phyloP scores from a whole-genome alignment of 1,284 basidiomycete species.

The Gastroboletus turbinatus region DNA sequence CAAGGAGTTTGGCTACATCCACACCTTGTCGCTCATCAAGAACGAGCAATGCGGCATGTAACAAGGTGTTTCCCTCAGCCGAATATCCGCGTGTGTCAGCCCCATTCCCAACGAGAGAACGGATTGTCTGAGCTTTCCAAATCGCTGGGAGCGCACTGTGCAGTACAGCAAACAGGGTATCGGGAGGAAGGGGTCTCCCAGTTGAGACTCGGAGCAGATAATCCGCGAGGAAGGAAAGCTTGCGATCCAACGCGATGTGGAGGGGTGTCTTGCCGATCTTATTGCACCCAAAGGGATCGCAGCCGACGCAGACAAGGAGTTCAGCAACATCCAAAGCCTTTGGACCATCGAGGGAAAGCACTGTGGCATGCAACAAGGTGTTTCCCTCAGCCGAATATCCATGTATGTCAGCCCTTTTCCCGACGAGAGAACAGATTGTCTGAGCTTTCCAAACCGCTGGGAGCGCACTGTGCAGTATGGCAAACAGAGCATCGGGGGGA shows the following conservation, averaged over 20 bases:
- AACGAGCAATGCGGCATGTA: too few species aligned
- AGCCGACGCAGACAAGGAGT: too few species aligned
- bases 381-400: neutral
- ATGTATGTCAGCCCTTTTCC: neutral
- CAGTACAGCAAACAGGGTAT: neutral
- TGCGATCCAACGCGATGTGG: neutral
- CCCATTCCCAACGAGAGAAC: neutral
- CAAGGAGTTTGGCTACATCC: neutral
- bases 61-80: neutral
- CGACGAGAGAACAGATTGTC: neutral
- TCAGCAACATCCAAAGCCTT: too few species aligned
- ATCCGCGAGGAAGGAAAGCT: neutral
- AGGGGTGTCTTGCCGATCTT: neutral
- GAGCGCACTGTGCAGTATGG: neutral
- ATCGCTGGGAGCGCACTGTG: neutral
- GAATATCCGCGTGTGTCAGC: neutral
- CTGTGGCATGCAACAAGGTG: neutral
- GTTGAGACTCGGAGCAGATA: neutral
- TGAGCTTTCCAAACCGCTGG: neutral
- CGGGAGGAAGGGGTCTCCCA: neutral
- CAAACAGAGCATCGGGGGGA: neutral
- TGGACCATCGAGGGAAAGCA: neutral
- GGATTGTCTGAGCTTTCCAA: neutral
- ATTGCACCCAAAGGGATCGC: too few species aligned
- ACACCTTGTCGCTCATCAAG: too few species aligned